Evolutionary conservation across 2,329 filamentous ascomycete genomes (phyloP).

Genomic region (Phoma sp.): DNA sequence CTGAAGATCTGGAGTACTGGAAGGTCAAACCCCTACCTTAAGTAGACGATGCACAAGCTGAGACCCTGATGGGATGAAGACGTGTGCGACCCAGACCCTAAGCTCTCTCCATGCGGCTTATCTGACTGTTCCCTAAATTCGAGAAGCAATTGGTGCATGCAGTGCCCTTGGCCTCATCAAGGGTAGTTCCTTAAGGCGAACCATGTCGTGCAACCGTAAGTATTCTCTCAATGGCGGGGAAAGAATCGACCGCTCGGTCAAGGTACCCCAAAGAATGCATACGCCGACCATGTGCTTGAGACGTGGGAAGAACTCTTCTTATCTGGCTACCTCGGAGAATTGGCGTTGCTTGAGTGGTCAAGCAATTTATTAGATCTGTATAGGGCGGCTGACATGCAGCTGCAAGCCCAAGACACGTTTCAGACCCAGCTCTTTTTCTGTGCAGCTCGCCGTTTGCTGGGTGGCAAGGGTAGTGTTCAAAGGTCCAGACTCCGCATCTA

Average conservation of each 20-base stretch:
- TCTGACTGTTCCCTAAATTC: background rate
- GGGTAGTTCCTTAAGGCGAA: constrained; percentile 11
- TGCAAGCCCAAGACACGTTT: constrained; percentile 7
- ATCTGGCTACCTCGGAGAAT: constrained; percentile 11
- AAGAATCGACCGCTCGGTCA: constrained; percentile 6
- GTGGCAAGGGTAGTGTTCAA: background rate
- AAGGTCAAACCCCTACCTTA: background rate
- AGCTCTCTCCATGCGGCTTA: constrained; percentile 12
- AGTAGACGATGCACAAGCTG: constrained; percentile 1
- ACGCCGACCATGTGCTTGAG: constrained; percentile 14
- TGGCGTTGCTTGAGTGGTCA: constrained; percentile 28
- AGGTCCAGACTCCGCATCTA: no score
- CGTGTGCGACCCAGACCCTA: constrained; percentile 6
- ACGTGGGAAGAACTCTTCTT: constrained; percentile 5
- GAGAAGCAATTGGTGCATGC: constrained; percentile 1
- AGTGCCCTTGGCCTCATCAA: constrained; percentile 7
- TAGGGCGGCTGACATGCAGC: constrained; percentile 28
- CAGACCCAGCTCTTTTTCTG: constrained; percentile 1
- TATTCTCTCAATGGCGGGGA: constrained; percentile 17
- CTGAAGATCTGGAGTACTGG: background rate
- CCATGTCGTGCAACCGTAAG: constrained; percentile 21
- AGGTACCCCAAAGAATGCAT: constrained; percentile 4
- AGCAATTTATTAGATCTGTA: constrained; percentile 22
- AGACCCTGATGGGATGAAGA: constrained; percentile 1
- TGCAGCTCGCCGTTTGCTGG: background rate